These are phyloP conservation scores for Cinnamomum chago DNA, from an alignment of 164 flowering plant species.

Conservation along the genomic window DNA sequence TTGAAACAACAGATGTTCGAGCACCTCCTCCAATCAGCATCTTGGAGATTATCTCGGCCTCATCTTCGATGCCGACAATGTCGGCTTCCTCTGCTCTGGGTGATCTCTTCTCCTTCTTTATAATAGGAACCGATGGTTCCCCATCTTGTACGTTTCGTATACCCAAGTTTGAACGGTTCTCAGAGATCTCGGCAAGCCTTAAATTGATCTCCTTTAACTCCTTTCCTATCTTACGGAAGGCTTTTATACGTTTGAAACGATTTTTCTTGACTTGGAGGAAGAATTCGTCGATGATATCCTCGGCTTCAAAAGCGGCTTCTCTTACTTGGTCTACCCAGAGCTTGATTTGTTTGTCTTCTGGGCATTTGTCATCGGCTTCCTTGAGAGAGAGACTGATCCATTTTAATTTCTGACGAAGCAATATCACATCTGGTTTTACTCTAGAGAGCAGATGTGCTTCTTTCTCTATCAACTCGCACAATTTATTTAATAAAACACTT, in stretches of 20 bases:
- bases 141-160: neutral
- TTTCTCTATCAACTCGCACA: neutral
- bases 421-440: neutral
- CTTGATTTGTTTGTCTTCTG: slow-evolving; percentile 7
- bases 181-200: neutral
- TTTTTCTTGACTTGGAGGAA: slow-evolving; percentile 9
- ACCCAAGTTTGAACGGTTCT: slow-evolving; percentile 1
- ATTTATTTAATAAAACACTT: neutral
- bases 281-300: slow-evolving; percentile 24
- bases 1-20: slow-evolving; percentile 21
- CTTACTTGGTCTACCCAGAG: slow-evolving; percentile 17
- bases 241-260: no score
- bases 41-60: neutral
- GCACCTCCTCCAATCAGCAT: slow-evolving; percentile 1
- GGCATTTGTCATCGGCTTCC: slow-evolving; percentile 11
- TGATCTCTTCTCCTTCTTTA: neutral
- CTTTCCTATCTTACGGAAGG: neutral
- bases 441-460: neutral
- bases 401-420: slow-evolving; percentile 9
- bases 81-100: neutral
- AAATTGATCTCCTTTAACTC: slow-evolving; percentile 1
- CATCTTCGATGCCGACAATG: slow-evolving; percentile 1
- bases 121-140: neutral
- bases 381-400: slow-evolving; percentile 13
- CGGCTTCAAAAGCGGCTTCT: slow-evolving; percentile 17